Evolutionary conservation across 2,329 filamentous ascomycete species (phyloP), one percentile per base, ranked within the genome.

Genomic region (Neodidymelliopsis sp.): DNA sequence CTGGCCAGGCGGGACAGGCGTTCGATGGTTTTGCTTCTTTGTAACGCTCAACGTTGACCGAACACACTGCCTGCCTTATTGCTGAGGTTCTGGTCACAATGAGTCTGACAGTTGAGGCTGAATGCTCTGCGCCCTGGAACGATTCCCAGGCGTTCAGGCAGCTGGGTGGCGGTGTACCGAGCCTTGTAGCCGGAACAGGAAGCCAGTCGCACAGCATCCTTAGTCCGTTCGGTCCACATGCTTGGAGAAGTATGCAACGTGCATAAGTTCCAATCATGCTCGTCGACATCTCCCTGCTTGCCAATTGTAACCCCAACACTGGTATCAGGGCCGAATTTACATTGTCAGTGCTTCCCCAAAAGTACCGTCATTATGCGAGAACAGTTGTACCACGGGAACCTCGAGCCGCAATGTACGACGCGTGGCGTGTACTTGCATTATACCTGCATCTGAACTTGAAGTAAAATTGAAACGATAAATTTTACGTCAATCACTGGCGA

Each of bases 221-320:
- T 40, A 36, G 19, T 34, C 12, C 22, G 18, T 29, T 19, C 30
- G 25, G 13, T 20, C 33, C 24, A 28, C 34, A 44, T 24, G 47
- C 40, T n/a, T 24, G 24, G 29, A 25, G 12, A 16, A 44, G 40
- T 44, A 35, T 10, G 35, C 19, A 50, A 30, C 29, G 23, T 45
- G 47, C 40, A 45, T 44, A n/a, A 22, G 35, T 50, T 34, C 22
- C 47, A 44, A 23, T 15, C 40, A 25, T 15, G 34, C 40, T 50
- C 25, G 29, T 44, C 29, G 16, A 19, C 25, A 44, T 11, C 8
- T 2, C 29, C 39, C 28, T 19, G n/a, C 39, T 34, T 19, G n/a
- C 28, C 12, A 23, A 22, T 25, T 33, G 18, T 31, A 19, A 23
- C 25, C 23, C 23, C 18, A 22, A 18, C 39, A 34, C 35, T 24